Conservation (phyloP, 202 grass and related monocot genomes). For the Setaria viridis region DNA sequence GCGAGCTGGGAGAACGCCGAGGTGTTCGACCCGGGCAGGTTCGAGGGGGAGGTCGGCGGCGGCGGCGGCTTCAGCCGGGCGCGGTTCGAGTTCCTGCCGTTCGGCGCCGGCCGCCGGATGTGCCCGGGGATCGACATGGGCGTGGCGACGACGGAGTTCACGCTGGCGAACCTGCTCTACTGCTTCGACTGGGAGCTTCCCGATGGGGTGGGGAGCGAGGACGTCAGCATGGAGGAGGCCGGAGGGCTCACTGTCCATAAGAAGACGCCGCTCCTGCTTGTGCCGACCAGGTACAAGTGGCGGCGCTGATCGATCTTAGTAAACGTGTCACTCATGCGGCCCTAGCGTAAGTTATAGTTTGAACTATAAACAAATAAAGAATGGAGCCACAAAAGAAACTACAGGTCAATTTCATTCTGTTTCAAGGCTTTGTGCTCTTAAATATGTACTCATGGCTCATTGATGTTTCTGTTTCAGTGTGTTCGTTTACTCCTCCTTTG, state of each 20-base stretch:
- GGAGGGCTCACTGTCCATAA: constrained; percentile 35
- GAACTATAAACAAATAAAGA: too few relatives aligned
- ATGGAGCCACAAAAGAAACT: too few relatives aligned
- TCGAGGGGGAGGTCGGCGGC: neutral
- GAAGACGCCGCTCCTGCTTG: constrained; percentile 39
- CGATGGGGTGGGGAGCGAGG: constrained; percentile 2
- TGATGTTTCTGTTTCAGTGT: too few relatives aligned
- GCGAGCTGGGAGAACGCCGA: neutral
- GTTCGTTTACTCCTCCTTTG: too few relatives aligned
- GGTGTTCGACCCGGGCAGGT: neutral
- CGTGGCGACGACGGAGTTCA: constrained; percentile 32
- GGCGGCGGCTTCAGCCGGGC: neutral
- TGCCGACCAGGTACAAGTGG: constrained; percentile 28
- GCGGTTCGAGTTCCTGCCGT: neutral
- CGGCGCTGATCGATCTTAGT: too few relatives aligned
- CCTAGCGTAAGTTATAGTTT: too few relatives aligned
- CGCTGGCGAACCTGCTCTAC: constrained; percentile 46
- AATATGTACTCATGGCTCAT: too few relatives aligned
- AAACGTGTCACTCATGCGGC: too few relatives aligned
- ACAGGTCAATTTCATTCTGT: too few relatives aligned
- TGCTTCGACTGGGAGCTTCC: constrained; percentile 59
- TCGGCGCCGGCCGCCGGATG: neutral
- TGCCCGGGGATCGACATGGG: neutral
- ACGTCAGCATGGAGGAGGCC: constrained; percentile 43
- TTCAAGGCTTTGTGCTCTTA: too few relatives aligned